Conservation (phyloP, 139 green algal genomes). For the Chlamydomonas incerta region DNA sequence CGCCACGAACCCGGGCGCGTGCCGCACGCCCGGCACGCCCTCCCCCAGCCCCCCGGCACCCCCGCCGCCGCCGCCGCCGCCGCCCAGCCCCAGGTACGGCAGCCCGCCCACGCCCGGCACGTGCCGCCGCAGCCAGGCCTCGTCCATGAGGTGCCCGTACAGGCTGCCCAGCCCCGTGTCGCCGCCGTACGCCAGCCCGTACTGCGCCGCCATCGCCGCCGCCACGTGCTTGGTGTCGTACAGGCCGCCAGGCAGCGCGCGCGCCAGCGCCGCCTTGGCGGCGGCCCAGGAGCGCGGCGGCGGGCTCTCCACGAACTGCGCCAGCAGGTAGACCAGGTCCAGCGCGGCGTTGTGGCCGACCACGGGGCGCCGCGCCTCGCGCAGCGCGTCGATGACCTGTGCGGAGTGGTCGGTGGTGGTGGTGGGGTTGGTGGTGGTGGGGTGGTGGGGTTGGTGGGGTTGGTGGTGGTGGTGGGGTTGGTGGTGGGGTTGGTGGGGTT, state of each 20-base stretch:
- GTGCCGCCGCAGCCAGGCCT: not conserved
- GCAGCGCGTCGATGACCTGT: conserved; percentile 71
- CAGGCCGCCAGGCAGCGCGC: conserved; percentile 75
- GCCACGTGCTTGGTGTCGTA: conserved; percentile 84
- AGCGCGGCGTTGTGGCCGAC: conserved; percentile 78
- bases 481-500: no score
- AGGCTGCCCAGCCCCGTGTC: conserved; percentile 42
- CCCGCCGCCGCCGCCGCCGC: not conserved
- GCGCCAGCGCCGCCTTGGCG: conserved; percentile 60
- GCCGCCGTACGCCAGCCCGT: not conserved
- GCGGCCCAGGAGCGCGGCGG: conserved; percentile 61
- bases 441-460: no score
- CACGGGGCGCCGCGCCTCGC: conserved; percentile 56
- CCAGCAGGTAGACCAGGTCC: conserved; percentile 76
- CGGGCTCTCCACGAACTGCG: conserved; percentile 55
- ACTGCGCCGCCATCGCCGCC: not conserved
- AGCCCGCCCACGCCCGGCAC: not conserved
- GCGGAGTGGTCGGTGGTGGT: no score
- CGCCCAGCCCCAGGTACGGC: not conserved
- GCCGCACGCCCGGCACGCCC: conserved; percentile 18
- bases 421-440: no score
- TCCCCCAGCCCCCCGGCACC: not conserved
- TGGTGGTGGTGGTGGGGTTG: no score
- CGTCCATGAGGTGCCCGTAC: conserved; percentile 13
- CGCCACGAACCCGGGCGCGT: conserved; percentile 37